These are phyloP conservation scores for Sclerotinia borealis DNA, from an alignment of 2,329 filamentous ascomycete genomes.

Conservation along the genomic window DNA sequence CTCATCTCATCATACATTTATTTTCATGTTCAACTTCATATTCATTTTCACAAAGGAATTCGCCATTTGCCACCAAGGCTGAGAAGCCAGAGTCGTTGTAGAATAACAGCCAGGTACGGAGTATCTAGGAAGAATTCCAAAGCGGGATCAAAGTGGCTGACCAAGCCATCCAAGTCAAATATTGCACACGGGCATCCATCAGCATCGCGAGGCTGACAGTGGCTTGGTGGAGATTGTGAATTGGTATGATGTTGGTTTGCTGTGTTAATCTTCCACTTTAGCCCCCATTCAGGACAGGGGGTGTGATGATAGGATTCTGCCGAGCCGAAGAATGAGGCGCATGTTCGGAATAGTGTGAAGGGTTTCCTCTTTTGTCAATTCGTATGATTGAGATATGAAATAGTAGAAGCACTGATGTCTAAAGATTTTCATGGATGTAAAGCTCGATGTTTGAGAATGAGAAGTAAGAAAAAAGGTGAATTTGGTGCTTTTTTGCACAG, in stretches of 20 bases:
- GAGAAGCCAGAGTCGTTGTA: neutral
- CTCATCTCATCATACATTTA: neutral
- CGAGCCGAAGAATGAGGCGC: conserved; percentile 1
- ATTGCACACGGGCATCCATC: neutral
- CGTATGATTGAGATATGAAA: neutral
- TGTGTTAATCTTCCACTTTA: neutral
- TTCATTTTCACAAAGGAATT: neutral
- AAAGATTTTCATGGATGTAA: neutral
- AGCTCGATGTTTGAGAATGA: too few relatives aligned
- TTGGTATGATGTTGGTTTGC: neutral
- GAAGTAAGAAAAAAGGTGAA: neutral
- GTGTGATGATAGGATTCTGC: neutral
- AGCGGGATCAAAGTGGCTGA: neutral
- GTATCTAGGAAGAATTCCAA: neutral
- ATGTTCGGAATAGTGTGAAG: neutral
- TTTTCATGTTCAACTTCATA: neutral
- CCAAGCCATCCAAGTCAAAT: neutral
- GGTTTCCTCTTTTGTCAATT: neutral
- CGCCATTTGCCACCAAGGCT: neutral
- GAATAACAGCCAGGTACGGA: neutral
- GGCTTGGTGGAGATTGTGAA: conserved; percentile 1
- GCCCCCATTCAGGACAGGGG: conserved; percentile 3
- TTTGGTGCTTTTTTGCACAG: neutral
- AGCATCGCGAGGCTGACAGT: conserved; percentile 7
- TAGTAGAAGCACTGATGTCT: too few relatives aligned